Conservation (phyloP, 495 filamentous ascomycete genomes). For the Aspergillus diversus region DNA sequence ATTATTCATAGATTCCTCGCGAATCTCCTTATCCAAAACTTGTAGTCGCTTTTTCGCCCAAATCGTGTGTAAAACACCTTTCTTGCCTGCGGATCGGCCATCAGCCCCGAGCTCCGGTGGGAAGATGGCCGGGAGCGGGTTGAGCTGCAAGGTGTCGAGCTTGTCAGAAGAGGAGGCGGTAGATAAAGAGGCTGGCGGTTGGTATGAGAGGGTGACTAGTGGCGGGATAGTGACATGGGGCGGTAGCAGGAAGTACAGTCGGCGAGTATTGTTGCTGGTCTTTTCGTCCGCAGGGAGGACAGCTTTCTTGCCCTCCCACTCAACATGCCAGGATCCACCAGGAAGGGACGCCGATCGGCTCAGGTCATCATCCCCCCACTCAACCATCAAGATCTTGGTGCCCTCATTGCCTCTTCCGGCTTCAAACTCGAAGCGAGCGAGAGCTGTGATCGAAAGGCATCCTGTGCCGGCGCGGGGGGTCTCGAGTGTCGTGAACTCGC, state of each 20-base stretch:
- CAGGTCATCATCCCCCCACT: slow-evolving; percentile 69
- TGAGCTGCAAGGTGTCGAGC: slow-evolving; percentile 52
- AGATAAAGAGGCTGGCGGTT: slow-evolving; percentile 31
- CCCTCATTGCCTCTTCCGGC: slow-evolving; percentile 75
- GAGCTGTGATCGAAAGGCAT: slow-evolving; percentile 49
- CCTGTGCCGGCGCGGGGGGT: slow-evolving; percentile 30
- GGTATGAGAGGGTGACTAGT: slow-evolving; percentile 64
- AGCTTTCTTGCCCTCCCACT: slow-evolving; percentile 73
- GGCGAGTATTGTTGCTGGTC: slow-evolving; percentile 56
- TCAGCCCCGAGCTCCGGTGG: slow-evolving; percentile 69
- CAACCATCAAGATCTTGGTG: slow-evolving; percentile 83
- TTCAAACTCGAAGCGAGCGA: slow-evolving; percentile 87
- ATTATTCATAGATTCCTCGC: slow-evolving; percentile 62
- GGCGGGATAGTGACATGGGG: slow-evolving; percentile 68
- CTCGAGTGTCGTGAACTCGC: slow-evolving; percentile 39
- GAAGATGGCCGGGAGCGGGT: slow-evolving; percentile 81
- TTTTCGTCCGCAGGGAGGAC: slow-evolving; percentile 67
- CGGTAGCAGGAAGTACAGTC: slow-evolving; percentile 75
- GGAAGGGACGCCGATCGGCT: slow-evolving; percentile 38
- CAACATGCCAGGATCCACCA: slow-evolving; percentile 65
- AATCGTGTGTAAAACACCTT: slow-evolving; percentile 79
- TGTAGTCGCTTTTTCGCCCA: slow-evolving; percentile 79
- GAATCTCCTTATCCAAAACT: slow-evolving; percentile 73
- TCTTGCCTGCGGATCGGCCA: slow-evolving; percentile 66
- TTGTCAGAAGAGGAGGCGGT: slow-evolving; percentile 21